Percentiles rank a stretch among this genome's conserved stretches.
Evolutionary conservation across 495 filamentous ascomycete species (phyloP).

Genomic region (Cercophora scortea): DNA sequence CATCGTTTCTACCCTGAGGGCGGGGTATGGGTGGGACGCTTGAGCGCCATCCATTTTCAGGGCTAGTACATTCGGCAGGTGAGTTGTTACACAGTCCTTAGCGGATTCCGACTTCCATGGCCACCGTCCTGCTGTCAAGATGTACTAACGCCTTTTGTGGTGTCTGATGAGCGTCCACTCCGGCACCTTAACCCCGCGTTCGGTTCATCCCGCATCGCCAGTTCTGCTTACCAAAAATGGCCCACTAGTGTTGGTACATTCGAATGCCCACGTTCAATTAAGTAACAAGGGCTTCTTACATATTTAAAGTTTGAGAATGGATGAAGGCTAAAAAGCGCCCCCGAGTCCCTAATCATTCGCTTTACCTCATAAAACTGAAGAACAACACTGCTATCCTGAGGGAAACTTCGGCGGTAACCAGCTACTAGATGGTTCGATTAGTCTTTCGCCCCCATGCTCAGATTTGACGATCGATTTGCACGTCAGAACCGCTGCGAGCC

Average conservation of each 20-base stretch:
- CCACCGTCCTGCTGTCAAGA: conserved; percentile 57
- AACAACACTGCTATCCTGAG: conserved; percentile 67
- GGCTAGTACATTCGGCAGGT: conserved; percentile 56
- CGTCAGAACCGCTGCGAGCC: conserved; percentile 65
- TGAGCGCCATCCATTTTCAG: conserved; percentile 61
- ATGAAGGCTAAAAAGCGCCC: conserved; percentile 64
- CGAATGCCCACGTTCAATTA: conserved; percentile 60
- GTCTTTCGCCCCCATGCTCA: conserved; percentile 57
- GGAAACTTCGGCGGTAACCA: conserved; percentile 68
- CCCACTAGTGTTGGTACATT: conserved; percentile 59
- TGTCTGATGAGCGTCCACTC: conserved; percentile 65
- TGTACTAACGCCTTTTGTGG: conserved; percentile 59
- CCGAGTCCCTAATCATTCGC: conserved; percentile 72
- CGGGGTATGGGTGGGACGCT: conserved; percentile 59
- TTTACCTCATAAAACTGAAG: conserved; percentile 71
- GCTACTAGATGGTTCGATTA: conserved; percentile 65
- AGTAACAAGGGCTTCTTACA: conserved; percentile 66
- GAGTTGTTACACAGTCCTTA: conserved; percentile 58
- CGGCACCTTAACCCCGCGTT: conserved; percentile 65
- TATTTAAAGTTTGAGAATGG: conserved; percentile 75
- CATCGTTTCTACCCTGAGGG: conserved; percentile 53
- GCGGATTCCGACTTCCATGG: conserved; percentile 59
- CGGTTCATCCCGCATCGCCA: conserved; percentile 61
- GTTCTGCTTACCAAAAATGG: conserved; percentile 68
- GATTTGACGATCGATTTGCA: conserved; percentile 69